Conservation (phyloP, 495 filamentous ascomycete genomes). For the Glarea lozoyensis region DNA sequence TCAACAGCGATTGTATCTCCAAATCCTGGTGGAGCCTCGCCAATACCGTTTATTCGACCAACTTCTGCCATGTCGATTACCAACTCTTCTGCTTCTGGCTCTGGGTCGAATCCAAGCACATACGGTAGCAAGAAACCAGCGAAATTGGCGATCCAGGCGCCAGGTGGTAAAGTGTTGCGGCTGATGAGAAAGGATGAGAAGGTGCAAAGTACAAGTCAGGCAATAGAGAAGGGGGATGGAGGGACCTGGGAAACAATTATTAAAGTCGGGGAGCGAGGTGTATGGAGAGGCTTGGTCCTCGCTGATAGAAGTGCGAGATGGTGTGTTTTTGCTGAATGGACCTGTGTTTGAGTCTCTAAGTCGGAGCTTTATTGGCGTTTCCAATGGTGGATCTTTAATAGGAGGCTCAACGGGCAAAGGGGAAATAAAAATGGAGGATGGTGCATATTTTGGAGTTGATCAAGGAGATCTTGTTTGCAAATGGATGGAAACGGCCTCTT, state of each 20-base stretch:
- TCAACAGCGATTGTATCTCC: conserved; percentile 39
- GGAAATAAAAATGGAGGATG: no score
- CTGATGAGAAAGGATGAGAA: conserved; percentile 80
- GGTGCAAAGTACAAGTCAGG: conserved; percentile 32
- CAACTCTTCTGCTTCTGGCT: conserved; percentile 52
- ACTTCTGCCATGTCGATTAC: conserved; percentile 76
- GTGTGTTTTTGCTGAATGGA: conserved; percentile 99
- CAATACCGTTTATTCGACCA: conserved; percentile 63
- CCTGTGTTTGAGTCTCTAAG: conserved; percentile 31
- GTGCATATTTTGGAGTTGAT: no score
- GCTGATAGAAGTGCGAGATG: conserved; percentile 92
- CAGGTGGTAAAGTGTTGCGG: conserved; percentile 88
- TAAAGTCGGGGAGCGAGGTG: conserved; percentile 85
- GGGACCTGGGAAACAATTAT: conserved; percentile 96
- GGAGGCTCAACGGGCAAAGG: no score
- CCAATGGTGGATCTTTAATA: not conserved
- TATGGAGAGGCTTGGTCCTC: conserved; percentile 88
- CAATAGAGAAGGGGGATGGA: conserved; percentile 54
- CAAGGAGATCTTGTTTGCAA: no score
- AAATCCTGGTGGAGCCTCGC: conserved; percentile 50
- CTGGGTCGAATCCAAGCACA: conserved; percentile 43
- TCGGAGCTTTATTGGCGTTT: no score
- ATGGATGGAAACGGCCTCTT: not conserved
- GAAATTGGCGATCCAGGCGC: conserved; percentile 90
- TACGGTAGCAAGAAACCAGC: conserved; percentile 65